These are phyloP conservation scores for Claviceps capensis DNA, from an alignment of 2,329 filamentous ascomycete genomes.

Conservation along the genomic window DNA sequence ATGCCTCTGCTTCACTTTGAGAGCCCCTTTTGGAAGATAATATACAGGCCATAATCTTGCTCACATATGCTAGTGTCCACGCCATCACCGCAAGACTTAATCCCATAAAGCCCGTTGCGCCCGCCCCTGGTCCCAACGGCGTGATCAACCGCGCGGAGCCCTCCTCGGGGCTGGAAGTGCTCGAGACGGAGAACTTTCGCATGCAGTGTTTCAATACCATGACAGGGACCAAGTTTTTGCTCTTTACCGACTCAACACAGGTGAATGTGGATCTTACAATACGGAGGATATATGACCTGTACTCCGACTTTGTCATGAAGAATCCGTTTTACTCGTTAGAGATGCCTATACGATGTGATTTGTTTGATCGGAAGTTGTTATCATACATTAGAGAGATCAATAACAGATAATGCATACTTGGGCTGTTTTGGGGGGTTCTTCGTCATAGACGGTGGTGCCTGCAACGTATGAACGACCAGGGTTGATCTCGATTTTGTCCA, in stretches of 20 bases:
- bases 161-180: constrained; percentile 72
- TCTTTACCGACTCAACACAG: constrained; percentile 86
- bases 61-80: constrained; percentile 38
- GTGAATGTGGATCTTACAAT: constrained; percentile 76
- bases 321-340: constrained; percentile 97
- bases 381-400: constrained; percentile 68
- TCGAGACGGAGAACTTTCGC: constrained; percentile 89
- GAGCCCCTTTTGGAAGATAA: background rate
- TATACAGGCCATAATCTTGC: background rate
- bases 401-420: constrained; percentile 27
- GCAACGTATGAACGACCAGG: background rate
- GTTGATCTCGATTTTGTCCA: background rate
- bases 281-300: constrained; percentile 80
- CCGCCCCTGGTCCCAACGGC: constrained; percentile 22
- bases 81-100: constrained; percentile 53
- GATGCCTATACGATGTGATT: constrained; percentile 92
- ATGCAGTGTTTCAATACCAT: constrained; percentile 92
- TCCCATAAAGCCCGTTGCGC: constrained; percentile 32
- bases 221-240: constrained; percentile 87
- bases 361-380: constrained; percentile 76
- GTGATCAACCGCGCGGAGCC: constrained; percentile 42
- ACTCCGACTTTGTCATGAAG: constrained; percentile 97
- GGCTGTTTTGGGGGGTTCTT: background rate
- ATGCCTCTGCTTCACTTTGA: background rate
- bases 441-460: background rate